phyloP scores from a whole-genome alignment of 2,329 filamentous ascomycete genomes.

The Sporothrix pseudoabietina region DNA sequence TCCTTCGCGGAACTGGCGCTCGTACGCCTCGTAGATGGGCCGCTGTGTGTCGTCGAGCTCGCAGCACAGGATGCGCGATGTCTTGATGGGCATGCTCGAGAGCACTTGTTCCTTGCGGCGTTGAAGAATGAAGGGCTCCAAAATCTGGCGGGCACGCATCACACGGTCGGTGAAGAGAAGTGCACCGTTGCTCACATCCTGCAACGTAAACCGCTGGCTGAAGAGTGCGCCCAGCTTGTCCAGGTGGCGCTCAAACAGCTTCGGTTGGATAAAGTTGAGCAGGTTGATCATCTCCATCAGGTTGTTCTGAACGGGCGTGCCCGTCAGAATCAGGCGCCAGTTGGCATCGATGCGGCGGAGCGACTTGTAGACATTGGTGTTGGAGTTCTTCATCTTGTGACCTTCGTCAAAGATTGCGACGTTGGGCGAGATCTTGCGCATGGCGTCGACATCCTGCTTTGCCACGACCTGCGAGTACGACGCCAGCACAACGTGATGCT shows the following conservation, averaged over 20 bases:
- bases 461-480: slow-evolving; percentile 62
- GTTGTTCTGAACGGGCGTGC: slow-evolving; percentile 93
- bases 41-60: slow-evolving; percentile 73
- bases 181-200: slow-evolving; percentile 76
- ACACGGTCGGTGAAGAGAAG: slow-evolving; percentile 87
- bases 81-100: slow-evolving; percentile 79
- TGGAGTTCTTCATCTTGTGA: slow-evolving; percentile 86
- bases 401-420: slow-evolving; percentile 87
- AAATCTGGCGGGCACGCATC: slow-evolving; percentile 81
- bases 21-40: slow-evolving; percentile 68
- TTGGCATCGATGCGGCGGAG: slow-evolving; percentile 74
- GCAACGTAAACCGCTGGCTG: slow-evolving; percentile 84
- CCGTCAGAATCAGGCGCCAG: slow-evolving; percentile 86
- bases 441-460: slow-evolving; percentile 52
- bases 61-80: slow-evolving; percentile 76
- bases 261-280: slow-evolving; percentile 89
- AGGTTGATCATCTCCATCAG: slow-evolving; percentile 87
- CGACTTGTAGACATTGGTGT: slow-evolving; percentile 77
- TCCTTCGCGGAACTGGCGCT: slow-evolving; percentile 64
- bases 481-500: slow-evolving; percentile 65
- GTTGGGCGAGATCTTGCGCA: slow-evolving; percentile 54
- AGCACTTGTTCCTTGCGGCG: slow-evolving; percentile 92
- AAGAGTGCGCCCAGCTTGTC: slow-evolving; percentile 86
- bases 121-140: slow-evolving; percentile 92
- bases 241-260: slow-evolving; percentile 74